These are phyloP conservation scores for Rubus parviflorus DNA, from an alignment of 306 rosid genomes.

Conservation along the genomic window DNA sequence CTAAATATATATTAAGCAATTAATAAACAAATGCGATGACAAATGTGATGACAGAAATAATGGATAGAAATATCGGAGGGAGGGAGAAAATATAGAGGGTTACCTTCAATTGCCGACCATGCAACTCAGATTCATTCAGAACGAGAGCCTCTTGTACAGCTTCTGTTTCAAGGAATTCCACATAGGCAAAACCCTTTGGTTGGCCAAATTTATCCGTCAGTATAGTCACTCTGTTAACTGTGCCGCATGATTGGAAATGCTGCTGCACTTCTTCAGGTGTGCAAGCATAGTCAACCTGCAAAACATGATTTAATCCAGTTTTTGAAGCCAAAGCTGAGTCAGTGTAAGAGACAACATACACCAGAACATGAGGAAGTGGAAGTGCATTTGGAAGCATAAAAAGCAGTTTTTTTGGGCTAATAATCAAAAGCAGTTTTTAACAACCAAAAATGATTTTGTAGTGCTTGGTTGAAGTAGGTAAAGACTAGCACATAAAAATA, in stretches of 20 bases:
- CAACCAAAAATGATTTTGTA: no score
- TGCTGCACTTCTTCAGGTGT: slow-evolving; percentile 99
- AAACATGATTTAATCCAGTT: slow-evolving; percentile 29
- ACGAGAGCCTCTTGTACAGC: slow-evolving; percentile 85
- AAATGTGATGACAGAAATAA: not conserved
- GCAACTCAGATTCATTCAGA: slow-evolving; percentile 84
- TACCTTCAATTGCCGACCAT: slow-evolving; percentile 93
- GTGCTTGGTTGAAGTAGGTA: not conserved
- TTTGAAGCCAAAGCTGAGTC: slow-evolving; percentile 25
- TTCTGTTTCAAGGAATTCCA: slow-evolving; percentile 84
- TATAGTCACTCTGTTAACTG: slow-evolving; percentile 87
- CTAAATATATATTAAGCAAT: slow-evolving; percentile 31
- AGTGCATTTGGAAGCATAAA: not conserved
- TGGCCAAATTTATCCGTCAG: slow-evolving; percentile 90
- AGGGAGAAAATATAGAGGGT: not conserved
- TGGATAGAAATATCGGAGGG: not conserved
- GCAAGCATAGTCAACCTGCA: slow-evolving; percentile 95
- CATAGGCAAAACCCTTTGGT: slow-evolving; percentile 96
- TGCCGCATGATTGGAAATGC: slow-evolving; percentile 94
- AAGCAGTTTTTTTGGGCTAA: not conserved
- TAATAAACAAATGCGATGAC: not conserved
- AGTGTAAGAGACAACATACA: slow-evolving; percentile 7
- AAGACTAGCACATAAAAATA: not conserved
- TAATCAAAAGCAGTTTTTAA: not conserved
- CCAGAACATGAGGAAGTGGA: not conserved